A percentile compares a stretch with the other conserved stretches of the same genome.
These are phyloP conservation scores for Eutrema heterophyllum DNA, from an alignment of 345 rosid species.

Conservation along the genomic window DNA sequence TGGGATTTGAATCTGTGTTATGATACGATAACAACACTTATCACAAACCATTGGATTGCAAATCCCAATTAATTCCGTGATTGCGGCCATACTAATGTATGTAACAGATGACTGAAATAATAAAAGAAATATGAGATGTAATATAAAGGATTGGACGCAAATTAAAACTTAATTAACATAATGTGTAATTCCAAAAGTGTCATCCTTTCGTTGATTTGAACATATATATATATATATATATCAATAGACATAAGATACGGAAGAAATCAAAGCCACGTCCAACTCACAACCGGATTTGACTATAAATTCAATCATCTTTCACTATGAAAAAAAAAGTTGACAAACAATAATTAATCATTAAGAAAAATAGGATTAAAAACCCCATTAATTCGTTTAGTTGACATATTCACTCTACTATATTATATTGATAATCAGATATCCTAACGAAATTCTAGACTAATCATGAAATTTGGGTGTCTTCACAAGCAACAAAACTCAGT, in stretches of 20 bases:
- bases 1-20: background rate
- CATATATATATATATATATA: background rate
- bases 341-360: background rate
- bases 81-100: background rate
- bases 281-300: conserved; percentile 1
- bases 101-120: too few relatives aligned
- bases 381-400: background rate
- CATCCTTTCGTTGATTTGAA: conserved; percentile 13
- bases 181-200: background rate
- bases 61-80: background rate
- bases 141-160: background rate
- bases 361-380: background rate
- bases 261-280: background rate
- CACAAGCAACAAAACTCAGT: background rate
- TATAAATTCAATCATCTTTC: background rate
- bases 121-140: background rate
- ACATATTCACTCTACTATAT: background rate
- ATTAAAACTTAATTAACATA: background rate
- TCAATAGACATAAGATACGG: background rate
- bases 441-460: background rate
- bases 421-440: background rate
- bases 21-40: background rate
- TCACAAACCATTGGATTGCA: background rate
- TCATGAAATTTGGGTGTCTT: background rate
- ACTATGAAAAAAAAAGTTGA: background rate